Evolutionary conservation across 768 basidiomycete species (phyloP), one percentile per base, ranked within the genome.

Genomic region (Leccinellum albellum): DNA sequence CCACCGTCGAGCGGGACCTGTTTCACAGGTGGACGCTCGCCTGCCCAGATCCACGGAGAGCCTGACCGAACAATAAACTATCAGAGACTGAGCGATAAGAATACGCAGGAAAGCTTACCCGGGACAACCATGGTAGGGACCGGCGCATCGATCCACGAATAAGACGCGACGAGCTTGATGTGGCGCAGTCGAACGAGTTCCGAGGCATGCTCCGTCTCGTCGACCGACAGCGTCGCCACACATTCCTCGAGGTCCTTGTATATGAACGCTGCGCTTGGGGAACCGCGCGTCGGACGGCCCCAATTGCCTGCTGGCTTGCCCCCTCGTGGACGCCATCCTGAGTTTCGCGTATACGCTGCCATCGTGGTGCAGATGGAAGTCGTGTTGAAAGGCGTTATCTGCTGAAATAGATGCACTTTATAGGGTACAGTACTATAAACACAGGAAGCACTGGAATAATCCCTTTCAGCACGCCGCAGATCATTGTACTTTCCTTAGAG

Each of bases 11-110:
- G 75, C 4, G 77, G 75, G 14, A 89, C 82, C 7, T 68, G 76
- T 61, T 77, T 82, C 1, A 88, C 86, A 6, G 76, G 63, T 0
- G 71, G 82, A 21, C 76, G 64, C 1, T 72, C 65, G 24, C 81
- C 75, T 4, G 66, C 73, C 87, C 87, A 88, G 53, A 79, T 69
- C 20, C 79, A 77, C 0, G 87, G 86, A 0, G 82, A 83, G 0
- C 86, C 49, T 50, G n/a, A 1, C n/a, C n/a, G 17, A 12, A 10
- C 4, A n/a, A 9, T 14, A 9, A n/a, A n/a, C 12, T 2, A 45
- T 9, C 6, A 9, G 9, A 29, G 1, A 28, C 24, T 4, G 17
- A 29, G 28, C 29, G 15, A 47, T 23, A 17, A 14, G 29, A 1
- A 13, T 10, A 14, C 7, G 31, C 6, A 20, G 4, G 20, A 1